Evolutionary conservation across 2,329 filamentous ascomycete species (phyloP), one percentile per base, ranked within the genome.

Genomic region (Epichloe festucae): DNA sequence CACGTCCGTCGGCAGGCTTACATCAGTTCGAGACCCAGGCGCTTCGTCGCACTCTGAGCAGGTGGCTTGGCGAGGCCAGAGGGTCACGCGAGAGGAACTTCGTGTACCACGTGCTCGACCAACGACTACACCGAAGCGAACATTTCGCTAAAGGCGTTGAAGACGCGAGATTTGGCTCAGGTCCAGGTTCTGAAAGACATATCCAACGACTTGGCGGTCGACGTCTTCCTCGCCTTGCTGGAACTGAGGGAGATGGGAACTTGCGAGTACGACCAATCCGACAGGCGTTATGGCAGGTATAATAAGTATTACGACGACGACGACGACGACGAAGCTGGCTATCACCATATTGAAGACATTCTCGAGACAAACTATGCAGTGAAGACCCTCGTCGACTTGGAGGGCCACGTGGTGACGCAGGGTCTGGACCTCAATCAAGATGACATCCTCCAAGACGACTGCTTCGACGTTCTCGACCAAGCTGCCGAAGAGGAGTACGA

Each of bases 41-140:
- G 3, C 55, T 67, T 34, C 57, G 57, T 0, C 43, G 53, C 1
- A 52, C 57, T 0, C 53, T 70, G 12, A 46, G 50, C 7, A 55
- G 54, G 12, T 71, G 65, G 67, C 54, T 63, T 3, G 46, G 27
- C 17, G 23, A 53, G 36, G 44, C 44, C 15, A 27, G 15, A 5
- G 21, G 36, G 8, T 44, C 36, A 1, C 44, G 51, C 31, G n/a
- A 53, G 6, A 47, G 44, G 17, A 21, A 57, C 3, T 54, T 48
- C 1, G 5, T 65, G 10, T 68, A 62, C 44, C 64, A 67, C 45
- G 46, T 61, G 8, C 58, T 72, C 4, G 62, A 63, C 3, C 58
- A 70, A 70, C 48, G 58, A 63, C 21, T 70, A 70, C 50, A 63
- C 61, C 4, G 58, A 66, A 40, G 61, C 59, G 27, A 64, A 57